Conservation (phyloP, 176 grass and related monocot genomes). For the Phoenix dactylifera region DNA sequence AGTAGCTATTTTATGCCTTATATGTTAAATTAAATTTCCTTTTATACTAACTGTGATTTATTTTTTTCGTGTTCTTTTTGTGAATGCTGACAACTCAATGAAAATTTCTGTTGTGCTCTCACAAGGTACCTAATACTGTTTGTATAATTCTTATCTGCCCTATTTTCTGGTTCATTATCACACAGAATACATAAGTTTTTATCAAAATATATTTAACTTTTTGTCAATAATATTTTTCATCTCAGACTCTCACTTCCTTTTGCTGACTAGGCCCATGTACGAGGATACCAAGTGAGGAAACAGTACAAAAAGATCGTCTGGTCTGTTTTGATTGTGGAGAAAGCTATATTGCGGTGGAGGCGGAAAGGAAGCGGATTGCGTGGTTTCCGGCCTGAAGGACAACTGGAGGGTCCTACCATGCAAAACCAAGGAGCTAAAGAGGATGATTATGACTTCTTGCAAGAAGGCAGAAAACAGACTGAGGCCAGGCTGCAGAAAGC, state of each 20-base stretch:
- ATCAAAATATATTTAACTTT: no score
- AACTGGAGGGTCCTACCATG: conserved; percentile 36
- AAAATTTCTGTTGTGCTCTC: no score
- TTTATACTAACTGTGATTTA: no score
- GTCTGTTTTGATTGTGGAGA: conserved; percentile 88
- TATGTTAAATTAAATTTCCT: no score
- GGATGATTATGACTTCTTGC: conserved; percentile 78
- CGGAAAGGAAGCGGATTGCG: conserved; percentile 67
- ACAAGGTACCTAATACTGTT: no score
- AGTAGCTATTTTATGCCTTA: no score
- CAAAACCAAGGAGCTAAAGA: conserved; percentile 47
- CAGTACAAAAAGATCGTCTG: conserved; percentile 66
- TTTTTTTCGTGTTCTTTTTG: no score
- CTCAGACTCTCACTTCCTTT: background rate
- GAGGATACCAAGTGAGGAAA: conserved; percentile 91
- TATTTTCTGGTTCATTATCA: no score
- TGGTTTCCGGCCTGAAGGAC: conserved; percentile 55
- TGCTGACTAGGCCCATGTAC: conserved; percentile 69
- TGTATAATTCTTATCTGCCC: no score
- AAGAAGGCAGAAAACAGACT: conserved; percentile 87
- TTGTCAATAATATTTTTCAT: background rate
- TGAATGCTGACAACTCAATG: no score
- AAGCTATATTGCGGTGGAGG: conserved; percentile 89
- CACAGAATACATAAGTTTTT: no score
- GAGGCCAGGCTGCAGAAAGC: conserved; percentile 77